phyloP scores from a whole-genome alignment of 257 asterid species.

The Agastache rugosa region DNA sequence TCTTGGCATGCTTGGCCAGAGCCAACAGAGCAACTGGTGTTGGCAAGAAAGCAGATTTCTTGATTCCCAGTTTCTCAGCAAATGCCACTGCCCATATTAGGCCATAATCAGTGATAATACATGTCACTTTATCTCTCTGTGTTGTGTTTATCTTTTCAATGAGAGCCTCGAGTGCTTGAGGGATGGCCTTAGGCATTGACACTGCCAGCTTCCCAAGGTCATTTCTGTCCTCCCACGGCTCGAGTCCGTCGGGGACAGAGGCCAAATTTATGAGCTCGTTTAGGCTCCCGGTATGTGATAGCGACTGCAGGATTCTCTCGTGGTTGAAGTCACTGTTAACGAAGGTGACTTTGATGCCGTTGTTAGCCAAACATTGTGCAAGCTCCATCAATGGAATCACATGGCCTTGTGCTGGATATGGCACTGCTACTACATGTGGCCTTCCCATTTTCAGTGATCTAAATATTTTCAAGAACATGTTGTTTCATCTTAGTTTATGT shows the following conservation, averaged over 20 bases:
- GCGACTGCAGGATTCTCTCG: conserved; percentile 44
- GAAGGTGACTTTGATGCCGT: conserved; percentile 57
- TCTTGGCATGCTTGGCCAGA: conserved; percentile 29
- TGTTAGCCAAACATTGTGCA: conserved; percentile 46
- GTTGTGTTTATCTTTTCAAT: conserved; percentile 40
- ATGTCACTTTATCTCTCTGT: conserved; percentile 42
- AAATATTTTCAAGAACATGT: neutral
- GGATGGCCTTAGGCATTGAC: conserved; percentile 45
- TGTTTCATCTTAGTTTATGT: conserved; percentile 14
- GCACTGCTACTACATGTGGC: conserved; percentile 59
- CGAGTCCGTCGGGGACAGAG: conserved; percentile 71
- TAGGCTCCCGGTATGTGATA: conserved; percentile 34
- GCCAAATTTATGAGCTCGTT: conserved; percentile 43
- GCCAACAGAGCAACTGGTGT: conserved; percentile 51
- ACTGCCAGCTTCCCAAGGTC: conserved; percentile 42
- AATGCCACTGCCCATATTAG: conserved; percentile 55
- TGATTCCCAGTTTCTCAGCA: conserved; percentile 52
- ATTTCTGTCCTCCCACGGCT: conserved; percentile 59
- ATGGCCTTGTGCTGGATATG: conserved; percentile 86
- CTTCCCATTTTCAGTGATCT: conserved; percentile 43
- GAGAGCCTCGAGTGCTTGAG: conserved; percentile 52
- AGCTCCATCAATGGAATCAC: conserved; percentile 73
- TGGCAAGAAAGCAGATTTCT: conserved; percentile 52
- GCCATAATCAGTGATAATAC: conserved; percentile 55
- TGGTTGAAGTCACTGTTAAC: conserved; percentile 66